Percentiles rank a stretch among this genome's conserved stretches.
phyloP scores from a whole-genome alignment of 1,139 yeast species.

The Candida tetrigidarum region DNA sequence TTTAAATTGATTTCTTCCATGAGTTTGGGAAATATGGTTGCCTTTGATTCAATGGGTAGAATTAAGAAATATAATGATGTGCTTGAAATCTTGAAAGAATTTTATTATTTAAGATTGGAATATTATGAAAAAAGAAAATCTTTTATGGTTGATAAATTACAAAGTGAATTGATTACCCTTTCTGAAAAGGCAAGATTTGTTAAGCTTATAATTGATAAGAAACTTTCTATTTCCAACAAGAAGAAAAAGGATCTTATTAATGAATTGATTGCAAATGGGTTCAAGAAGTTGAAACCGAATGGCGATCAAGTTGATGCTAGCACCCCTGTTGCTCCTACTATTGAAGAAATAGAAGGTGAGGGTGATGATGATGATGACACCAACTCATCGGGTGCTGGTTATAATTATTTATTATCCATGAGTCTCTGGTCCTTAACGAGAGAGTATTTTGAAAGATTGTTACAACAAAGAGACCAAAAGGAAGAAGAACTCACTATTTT shows the following conservation, averaged over 20 bases:
- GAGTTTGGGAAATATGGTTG: slow-evolving; percentile 87
- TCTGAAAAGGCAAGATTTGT: slow-evolving; percentile 90
- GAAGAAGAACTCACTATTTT: slow-evolving; percentile 73
- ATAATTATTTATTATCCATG: slow-evolving; percentile 84
- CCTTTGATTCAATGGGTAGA: slow-evolving; percentile 91
- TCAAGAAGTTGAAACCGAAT: slow-evolving; percentile 75
- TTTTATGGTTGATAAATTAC: slow-evolving; percentile 66
- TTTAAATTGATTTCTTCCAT: slow-evolving; percentile 77
- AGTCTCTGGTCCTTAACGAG: slow-evolving; percentile 90
- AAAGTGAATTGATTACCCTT: slow-evolving; percentile 74
- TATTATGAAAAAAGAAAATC: slow-evolving; percentile 93
- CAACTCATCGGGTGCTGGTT: slow-evolving; percentile 42
- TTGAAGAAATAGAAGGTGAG: slow-evolving; percentile 27
- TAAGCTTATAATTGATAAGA: slow-evolving; percentile 81
- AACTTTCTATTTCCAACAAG: slow-evolving; percentile 73
- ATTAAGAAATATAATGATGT: slow-evolving; percentile 80
- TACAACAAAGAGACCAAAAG: slow-evolving; percentile 71
- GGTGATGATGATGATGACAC: slow-evolving; percentile 39
- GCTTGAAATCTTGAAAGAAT: slow-evolving; percentile 80
- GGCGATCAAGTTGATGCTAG: slow-evolving; percentile 52
- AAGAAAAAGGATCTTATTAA: slow-evolving; percentile 67
- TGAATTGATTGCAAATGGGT: slow-evolving; percentile 63
- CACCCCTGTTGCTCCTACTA: too few species aligned
- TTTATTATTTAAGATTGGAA: slow-evolving; percentile 84
- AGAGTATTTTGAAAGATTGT: slow-evolving; percentile 82